Percentiles rank a stretch among this genome's conserved stretches.
phyloP scores from a whole-genome alignment of 495 filamentous ascomycete genomes.

The Staphylotrichum tortipilum region DNA sequence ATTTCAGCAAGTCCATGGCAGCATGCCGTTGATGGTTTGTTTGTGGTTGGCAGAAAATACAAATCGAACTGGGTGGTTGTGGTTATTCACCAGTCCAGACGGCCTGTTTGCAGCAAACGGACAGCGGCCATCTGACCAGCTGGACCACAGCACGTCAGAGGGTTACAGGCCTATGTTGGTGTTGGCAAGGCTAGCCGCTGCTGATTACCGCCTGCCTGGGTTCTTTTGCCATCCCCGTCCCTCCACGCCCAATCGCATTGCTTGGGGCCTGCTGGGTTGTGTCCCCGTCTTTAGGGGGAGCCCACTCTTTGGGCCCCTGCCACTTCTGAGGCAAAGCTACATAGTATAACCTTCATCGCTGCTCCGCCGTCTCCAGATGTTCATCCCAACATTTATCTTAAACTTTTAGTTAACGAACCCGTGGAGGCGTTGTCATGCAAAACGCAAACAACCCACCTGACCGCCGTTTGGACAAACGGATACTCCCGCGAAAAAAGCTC shows the following conservation, averaged over 20 bases:
- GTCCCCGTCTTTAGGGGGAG: too few relatives aligned
- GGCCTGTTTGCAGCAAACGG: not conserved
- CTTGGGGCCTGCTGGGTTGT: too few relatives aligned
- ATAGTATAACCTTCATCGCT: not conserved
- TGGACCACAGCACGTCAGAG: not conserved
- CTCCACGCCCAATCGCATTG: conserved; percentile 1
- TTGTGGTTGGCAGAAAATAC: too few relatives aligned
- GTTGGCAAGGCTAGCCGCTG: too few relatives aligned
- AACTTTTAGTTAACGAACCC: not conserved
- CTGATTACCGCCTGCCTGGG: conserved; percentile 1
- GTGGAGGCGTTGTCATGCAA: conserved; percentile 2
- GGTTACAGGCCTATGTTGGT: too few relatives aligned
- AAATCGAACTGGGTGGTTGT: too few relatives aligned
- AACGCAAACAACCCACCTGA: not conserved
- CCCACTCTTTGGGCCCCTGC: not conserved
- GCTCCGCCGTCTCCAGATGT: not conserved
- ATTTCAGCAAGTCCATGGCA: conserved; percentile 10
- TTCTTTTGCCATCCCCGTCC: not conserved
- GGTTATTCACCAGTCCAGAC: not conserved
- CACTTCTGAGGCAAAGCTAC: not conserved
- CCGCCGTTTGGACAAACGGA: not conserved
- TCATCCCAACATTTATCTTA: not conserved
- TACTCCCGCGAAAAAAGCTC: not conserved
- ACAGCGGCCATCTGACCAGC: not conserved
- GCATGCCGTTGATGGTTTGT: not conserved